Evolutionary conservation across 306 rosid genomes (phyloP).

Genomic region (Echinosophora koreensis): DNA sequence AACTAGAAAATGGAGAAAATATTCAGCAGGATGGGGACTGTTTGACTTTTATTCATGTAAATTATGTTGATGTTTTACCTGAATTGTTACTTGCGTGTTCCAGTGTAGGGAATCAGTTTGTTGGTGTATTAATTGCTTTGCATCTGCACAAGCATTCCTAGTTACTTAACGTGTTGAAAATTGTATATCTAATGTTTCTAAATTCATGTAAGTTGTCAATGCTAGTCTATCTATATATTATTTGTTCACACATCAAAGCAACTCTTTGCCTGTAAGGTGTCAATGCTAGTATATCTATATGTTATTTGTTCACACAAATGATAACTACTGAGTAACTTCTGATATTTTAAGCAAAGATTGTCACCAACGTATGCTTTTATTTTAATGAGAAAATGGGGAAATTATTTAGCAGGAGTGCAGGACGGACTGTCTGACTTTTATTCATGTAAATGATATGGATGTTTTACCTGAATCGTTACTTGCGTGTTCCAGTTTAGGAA

Average conservation of each 20-base stretch:
- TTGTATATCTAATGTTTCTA: not conserved
- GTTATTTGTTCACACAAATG: too few species aligned
- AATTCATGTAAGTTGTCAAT: not conserved
- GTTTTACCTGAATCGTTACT: not conserved
- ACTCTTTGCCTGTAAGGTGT: too few species aligned
- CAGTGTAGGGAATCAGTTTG: not conserved
- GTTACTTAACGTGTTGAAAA: not conserved
- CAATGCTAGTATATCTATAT: too few species aligned
- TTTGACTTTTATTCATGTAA: not conserved
- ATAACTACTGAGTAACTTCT: too few species aligned
- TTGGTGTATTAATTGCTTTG: conserved; percentile 5
- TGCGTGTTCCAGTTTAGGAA: not conserved
- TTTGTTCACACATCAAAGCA: too few species aligned
- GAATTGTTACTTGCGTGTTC: not conserved
- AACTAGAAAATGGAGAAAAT: conserved; percentile 2
- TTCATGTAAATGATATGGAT: not conserved
- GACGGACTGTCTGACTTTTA: not conserved
- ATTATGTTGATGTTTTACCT: not conserved
- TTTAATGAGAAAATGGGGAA: too few species aligned
- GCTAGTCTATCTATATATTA: too few species aligned
- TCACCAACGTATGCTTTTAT: too few species aligned
- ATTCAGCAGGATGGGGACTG: not conserved
- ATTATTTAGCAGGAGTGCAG: too few species aligned
- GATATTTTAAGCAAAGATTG: too few species aligned
- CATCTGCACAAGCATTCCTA: not conserved